phyloP scores from a whole-genome alignment of 345 rosid species.

The Boechera stricta region DNA sequence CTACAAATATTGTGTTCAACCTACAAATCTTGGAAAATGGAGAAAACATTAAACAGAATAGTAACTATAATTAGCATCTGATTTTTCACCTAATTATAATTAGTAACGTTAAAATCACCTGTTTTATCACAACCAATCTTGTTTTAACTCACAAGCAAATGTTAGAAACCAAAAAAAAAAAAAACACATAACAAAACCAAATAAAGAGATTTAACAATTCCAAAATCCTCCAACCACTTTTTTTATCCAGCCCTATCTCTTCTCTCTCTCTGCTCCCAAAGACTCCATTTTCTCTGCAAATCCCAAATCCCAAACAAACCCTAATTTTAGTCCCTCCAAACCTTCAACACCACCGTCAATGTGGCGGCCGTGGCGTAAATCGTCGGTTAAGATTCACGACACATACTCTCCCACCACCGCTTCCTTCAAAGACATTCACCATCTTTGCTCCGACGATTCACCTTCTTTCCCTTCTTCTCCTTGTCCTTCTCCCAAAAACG shows the following conservation, averaged over 20 bases:
- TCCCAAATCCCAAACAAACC: slow-evolving; percentile 40
- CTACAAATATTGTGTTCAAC: not conserved
- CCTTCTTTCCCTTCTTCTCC: slow-evolving; percentile 40
- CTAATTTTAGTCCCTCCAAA: slow-evolving; percentile 17
- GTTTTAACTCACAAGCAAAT: slow-evolving; percentile 26
- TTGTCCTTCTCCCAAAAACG: slow-evolving; percentile 33
- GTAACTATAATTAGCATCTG: slow-evolving; percentile 36
- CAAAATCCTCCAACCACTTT: slow-evolving; percentile 31
- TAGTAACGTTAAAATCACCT: slow-evolving; percentile 29
- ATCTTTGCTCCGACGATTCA: slow-evolving; percentile 57
- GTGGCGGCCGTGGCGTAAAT: slow-evolving; percentile 89
- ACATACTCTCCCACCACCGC: slow-evolving; percentile 45
- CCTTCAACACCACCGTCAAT: slow-evolving; percentile 54
- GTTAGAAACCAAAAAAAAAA: not conserved
- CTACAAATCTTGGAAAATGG: slow-evolving; percentile 4
- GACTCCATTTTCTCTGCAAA: slow-evolving; percentile 42
- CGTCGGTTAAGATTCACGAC: slow-evolving; percentile 60
- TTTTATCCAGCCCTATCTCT: slow-evolving; percentile 13
- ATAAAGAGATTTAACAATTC: not conserved
- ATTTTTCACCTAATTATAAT: slow-evolving; percentile 29
- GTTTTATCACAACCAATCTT: slow-evolving; percentile 35
- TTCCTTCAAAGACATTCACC: slow-evolving; percentile 74
- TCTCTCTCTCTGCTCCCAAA: not conserved
- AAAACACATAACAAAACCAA: slow-evolving; percentile 6
- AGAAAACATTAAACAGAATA: slow-evolving; percentile 31